Evolutionary conservation across 257 asterid genomes (phyloP), one percentile per base, ranked within the genome.

Genomic region (Paraleonurus japonicus): DNA sequence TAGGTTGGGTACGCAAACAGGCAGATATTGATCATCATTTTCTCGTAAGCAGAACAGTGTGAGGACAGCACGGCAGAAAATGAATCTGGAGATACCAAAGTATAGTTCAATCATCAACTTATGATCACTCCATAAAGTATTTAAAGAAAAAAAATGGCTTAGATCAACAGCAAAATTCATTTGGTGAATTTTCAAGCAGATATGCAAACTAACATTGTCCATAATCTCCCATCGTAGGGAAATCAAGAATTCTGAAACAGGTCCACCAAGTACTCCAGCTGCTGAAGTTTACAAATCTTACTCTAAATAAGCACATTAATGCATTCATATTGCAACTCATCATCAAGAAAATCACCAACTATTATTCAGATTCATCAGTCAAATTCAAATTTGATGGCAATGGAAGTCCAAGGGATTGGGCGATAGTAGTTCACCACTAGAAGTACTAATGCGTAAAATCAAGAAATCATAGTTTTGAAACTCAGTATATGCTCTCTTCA

Each of bases 61-160:
- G 39, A 94, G 89, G 74, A 80, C 97, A 58, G 96, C 90, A 10
- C 96, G 89, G 81, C 99, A 87, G 89, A 94, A 94, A 67, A 91
- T 89, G 66, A 87, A 94, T 89, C 99, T 94, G 95, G 78, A 69
- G 61, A 69, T 11, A 64, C 47, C 26, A 75, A 60, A 71, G n/a
- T 12, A 62, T 26, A 59, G 62, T 13, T 33, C 63, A 70, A 67
- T 72, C 20, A 54, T 47, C 60, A 74, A 73, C 13, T 47, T 61
- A 53, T 22, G 50, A 3, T 24, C 17, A 28, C 12, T 9, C 10
- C 13, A 17, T 37, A 26, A 3, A 41, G 2, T 4, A 45, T 45
- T 19, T 65, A 13, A 58, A 30, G 15, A 23, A 3, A 58, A 55
- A 8, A 28, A 27, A 23, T 66, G 16, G 50, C 50, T 43, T 12